phyloP scores from a whole-genome alignment of 371 early-diverging fungal species.

The Mortierella sp. region DNA sequence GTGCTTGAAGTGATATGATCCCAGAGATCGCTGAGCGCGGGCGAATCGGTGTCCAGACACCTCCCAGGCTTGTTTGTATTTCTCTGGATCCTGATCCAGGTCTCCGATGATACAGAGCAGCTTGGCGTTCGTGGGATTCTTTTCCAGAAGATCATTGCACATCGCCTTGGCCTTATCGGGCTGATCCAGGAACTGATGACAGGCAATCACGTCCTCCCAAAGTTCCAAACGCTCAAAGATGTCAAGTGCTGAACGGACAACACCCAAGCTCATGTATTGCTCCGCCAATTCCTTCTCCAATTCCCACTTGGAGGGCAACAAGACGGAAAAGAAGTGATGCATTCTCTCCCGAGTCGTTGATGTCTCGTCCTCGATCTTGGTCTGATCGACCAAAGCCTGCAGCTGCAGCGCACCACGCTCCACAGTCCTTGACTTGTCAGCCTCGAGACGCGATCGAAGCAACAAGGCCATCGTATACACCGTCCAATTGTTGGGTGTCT shows the following conservation, averaged over 20 bases:
- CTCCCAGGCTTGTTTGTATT: constrained; percentile 92
- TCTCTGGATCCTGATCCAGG: constrained; percentile 78
- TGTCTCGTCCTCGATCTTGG: constrained; percentile 77
- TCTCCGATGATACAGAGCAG: constrained; percentile 92
- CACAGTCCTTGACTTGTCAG: constrained; percentile 87
- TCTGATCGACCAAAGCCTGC: constrained; percentile 95
- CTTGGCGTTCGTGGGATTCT: constrained; percentile 82
- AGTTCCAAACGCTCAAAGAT: constrained; percentile 92
- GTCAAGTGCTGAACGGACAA: constrained; percentile 88
- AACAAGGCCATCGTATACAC: constrained; percentile 95
- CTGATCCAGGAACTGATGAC: constrained; percentile 87
- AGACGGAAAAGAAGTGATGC: constrained; percentile 79
- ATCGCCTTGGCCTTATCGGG: constrained; percentile 84
- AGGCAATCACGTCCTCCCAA: constrained; percentile 94
- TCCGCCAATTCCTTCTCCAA: constrained; percentile 93
- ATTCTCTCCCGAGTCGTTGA: constrained; percentile 79
- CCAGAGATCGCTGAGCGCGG: constrained; percentile 94
- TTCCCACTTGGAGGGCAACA: constrained; percentile 93
- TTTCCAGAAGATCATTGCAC: constrained; percentile 69
- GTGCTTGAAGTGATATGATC: constrained; percentile 79
- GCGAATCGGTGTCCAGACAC: constrained; percentile 83
- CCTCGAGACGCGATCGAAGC: constrained; percentile 90
- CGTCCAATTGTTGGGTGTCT: constrained; percentile 96
- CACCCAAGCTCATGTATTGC: constrained; percentile 86
- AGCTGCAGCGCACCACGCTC: constrained; percentile 93